Conservation (phyloP, 108 stramenopile genomes). For the Seminavis robusta region DNA sequence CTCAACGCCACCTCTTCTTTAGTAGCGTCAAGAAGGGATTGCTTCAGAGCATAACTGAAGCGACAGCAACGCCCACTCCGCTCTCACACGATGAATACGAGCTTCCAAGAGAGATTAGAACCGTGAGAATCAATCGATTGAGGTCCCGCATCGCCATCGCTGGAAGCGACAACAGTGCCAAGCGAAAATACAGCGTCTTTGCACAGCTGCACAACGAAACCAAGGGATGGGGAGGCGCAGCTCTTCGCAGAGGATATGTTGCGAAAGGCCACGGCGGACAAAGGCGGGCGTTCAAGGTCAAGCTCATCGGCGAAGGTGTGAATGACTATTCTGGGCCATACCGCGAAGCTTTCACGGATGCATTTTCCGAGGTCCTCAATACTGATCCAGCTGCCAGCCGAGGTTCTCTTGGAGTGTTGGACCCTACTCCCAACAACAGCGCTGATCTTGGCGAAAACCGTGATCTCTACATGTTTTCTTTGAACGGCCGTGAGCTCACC, state of each 20-base stretch:
- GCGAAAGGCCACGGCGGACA: slow-evolving; percentile 98
- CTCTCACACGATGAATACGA: slow-evolving; percentile 97
- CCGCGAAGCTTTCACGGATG: slow-evolving; percentile 93
- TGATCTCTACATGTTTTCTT: slow-evolving; percentile 73
- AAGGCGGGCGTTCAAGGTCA: slow-evolving; percentile 94
- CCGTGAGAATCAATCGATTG: slow-evolving; percentile 88
- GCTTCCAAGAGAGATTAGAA: slow-evolving; percentile 88
- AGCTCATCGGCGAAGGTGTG: slow-evolving; percentile 96
- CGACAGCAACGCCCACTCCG: slow-evolving; percentile 90
- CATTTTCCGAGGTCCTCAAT: slow-evolving; percentile 75
- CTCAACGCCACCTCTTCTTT: slow-evolving; percentile 56
- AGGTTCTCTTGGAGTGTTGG: slow-evolving; percentile 66
- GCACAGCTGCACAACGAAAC: slow-evolving; percentile 92
- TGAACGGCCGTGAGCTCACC: slow-evolving; percentile 18
- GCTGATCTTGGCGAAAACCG: slow-evolving; percentile 69
- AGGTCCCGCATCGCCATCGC: slow-evolving; percentile 70
- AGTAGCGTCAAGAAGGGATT: slow-evolving; percentile 67
- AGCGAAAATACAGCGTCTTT: slow-evolving; percentile 87
- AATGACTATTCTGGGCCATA: slow-evolving; percentile 99
- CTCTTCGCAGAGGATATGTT: slow-evolving; percentile 86
- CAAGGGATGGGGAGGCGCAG: slow-evolving; percentile 82
- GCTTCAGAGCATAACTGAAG: slow-evolving; percentile 69
- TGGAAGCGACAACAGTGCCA: slow-evolving; percentile 28
- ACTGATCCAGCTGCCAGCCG: slow-evolving; percentile 31
- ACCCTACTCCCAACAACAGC: slow-evolving; percentile 74